phyloP scores from a whole-genome alignment of 192 early-diverging fungal species.

The Pilaira anomala region DNA sequence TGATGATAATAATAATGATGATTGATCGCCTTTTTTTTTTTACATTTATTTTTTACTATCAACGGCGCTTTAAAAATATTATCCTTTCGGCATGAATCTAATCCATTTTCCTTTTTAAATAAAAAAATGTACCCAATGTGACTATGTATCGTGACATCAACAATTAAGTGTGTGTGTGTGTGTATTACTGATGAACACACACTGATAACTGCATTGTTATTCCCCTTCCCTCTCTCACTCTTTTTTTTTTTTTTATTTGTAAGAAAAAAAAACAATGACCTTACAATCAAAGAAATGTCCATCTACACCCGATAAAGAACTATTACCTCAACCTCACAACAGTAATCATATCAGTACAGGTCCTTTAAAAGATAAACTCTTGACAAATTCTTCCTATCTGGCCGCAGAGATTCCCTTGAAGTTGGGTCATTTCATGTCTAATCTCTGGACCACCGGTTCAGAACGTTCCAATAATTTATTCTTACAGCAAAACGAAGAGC shows the following conservation, averaged over 20 bases:
- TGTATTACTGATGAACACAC: no score
- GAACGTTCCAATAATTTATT: slow-evolving; percentile 22
- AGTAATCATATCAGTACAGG: slow-evolving; percentile 32
- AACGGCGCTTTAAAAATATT: no score
- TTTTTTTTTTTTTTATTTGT: background rate
- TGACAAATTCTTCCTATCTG: slow-evolving; percentile 39
- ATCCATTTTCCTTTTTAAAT: no score
- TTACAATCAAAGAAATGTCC: background rate
- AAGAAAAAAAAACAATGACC: background rate
- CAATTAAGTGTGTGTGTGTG: no score
- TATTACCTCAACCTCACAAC: slow-evolving; percentile 35
- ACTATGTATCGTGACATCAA: no score
- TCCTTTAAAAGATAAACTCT: slow-evolving; percentile 33
- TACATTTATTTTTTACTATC: background rate
- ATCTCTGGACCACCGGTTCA: slow-evolving; percentile 35
- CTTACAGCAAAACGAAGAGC: background rate
- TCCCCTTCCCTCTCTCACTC: no score
- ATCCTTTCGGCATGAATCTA: no score
- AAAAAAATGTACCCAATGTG: no score
- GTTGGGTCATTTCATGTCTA: slow-evolving; percentile 36
- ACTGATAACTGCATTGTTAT: no score
- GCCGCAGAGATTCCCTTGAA: slow-evolving; percentile 41
- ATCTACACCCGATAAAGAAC: background rate
- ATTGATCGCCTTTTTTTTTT: background rate
- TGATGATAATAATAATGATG: slow-evolving; percentile 2